Evolutionary conservation across 2,329 filamentous ascomycete species (phyloP).

Genomic region (Lecanicillium sp.): DNA sequence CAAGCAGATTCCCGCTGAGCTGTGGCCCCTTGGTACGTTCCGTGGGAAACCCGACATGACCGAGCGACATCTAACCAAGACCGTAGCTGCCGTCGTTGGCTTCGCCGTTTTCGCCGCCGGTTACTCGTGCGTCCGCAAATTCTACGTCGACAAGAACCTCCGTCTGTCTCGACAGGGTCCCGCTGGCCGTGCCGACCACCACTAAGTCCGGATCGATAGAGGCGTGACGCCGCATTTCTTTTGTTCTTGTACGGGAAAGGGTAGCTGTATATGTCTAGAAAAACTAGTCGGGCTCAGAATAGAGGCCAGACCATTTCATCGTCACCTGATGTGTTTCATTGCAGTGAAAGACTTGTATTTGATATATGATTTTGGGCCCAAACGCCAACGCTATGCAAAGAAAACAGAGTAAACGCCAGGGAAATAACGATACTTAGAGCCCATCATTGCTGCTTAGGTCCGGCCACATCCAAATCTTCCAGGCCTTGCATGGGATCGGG

Average conservation of each 20-base stretch:
- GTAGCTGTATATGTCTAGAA: constrained; percentile 15
- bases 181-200: constrained; percentile 34
- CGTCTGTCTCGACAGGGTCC: constrained; percentile 69
- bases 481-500: constrained; percentile 94
- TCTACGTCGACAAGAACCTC: constrained; percentile 85
- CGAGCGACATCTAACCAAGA: constrained; percentile 6
- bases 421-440: too few relatives aligned
- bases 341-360: constrained; percentile 7
- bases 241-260: constrained; percentile 16
- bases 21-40: constrained; percentile 82
- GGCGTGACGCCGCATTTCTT: constrained; percentile 16
- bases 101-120: constrained; percentile 74
- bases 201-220: constrained; percentile 24
- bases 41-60: background rate
- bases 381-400: constrained; percentile 44
- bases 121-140: constrained; percentile 79
- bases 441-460: constrained; percentile 68
- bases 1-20: constrained; percentile 85
- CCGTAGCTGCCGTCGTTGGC: constrained; percentile 73
- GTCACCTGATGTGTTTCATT: background rate
- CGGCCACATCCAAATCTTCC: constrained; percentile 88
- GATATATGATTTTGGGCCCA: constrained; percentile 15
- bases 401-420: constrained; percentile 17
- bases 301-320: constrained; percentile 11
- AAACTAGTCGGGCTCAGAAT: constrained; percentile 15